phyloP scores from a whole-genome alignment of 2,329 filamentous ascomycete species.

The Trichoderma sp. region DNA sequence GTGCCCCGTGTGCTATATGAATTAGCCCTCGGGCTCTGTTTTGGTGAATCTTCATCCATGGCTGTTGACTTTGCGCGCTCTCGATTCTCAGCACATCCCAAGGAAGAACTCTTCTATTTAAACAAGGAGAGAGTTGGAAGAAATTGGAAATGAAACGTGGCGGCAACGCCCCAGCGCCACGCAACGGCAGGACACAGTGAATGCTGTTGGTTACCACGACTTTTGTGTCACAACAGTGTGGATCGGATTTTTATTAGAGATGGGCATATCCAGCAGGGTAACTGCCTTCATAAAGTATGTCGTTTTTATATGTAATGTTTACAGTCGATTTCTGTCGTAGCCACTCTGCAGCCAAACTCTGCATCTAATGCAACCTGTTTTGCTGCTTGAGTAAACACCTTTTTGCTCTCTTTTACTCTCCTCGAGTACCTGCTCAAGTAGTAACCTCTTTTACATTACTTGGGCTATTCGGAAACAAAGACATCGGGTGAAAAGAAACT shows the following conservation, averaged over 20 bases:
- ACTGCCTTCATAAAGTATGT: background rate
- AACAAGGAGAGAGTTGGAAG: background rate
- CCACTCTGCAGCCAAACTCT: background rate
- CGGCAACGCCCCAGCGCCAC: background rate
- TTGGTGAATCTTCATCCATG: background rate
- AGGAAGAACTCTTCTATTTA: no score
- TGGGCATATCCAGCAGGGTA: background rate
- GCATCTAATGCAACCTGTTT: background rate
- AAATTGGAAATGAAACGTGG: background rate
- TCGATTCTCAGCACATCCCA: no score
- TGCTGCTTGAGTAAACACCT: background rate
- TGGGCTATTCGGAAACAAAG: background rate
- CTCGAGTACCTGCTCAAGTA: background rate
- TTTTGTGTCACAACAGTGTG: background rate
- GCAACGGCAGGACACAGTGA: background rate
- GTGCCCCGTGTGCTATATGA: background rate
- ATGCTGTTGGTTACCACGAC: background rate
- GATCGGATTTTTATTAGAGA: background rate
- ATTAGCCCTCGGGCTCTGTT: background rate
- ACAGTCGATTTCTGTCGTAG: no score
- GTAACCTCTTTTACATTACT: background rate
- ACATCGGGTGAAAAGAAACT: no score
- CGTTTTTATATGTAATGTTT: background rate
- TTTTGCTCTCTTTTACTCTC: background rate
- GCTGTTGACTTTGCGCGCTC: background rate